Conservation (phyloP, 202 grass and related monocot genomes). For the Eragrostis tef region DNA sequence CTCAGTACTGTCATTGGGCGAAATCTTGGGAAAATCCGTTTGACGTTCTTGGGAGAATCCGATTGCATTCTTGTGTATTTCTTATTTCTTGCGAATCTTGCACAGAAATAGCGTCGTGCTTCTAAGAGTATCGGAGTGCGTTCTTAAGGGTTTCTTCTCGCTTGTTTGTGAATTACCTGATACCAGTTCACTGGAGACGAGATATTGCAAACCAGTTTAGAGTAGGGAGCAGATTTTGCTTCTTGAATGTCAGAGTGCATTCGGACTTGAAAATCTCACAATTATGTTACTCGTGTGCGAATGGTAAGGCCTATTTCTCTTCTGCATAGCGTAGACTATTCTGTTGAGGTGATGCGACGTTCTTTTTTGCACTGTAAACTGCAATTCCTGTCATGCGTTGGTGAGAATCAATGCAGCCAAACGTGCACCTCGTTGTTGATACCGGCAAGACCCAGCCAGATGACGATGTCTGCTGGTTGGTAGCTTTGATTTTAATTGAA, state of each 20-base stretch:
- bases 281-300: not conserved
- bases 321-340: not conserved
- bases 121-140: too few species aligned
- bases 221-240: not conserved
- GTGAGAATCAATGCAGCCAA: not conserved
- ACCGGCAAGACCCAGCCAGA: too few species aligned
- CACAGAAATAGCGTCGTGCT: too few species aligned
- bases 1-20: not conserved
- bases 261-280: not conserved
- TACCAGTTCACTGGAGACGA: not conserved
- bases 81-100: not conserved
- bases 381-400: not conserved
- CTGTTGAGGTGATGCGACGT: not conserved
- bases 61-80: not conserved
- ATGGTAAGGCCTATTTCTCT: not conserved
- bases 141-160: too few species aligned
- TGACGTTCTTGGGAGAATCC: not conserved
- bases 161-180: too few species aligned
- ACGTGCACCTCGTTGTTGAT: too few species aligned
- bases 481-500: not conserved
- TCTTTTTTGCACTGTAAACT: conserved; percentile 10
- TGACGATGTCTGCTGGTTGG: too few species aligned
- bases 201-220: not conserved
- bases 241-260: not conserved
- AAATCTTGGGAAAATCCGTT: not conserved